Base-by-base conservation (phyloP, 352 stramenopile genomes). In the Pythium coloratum region DNA sequence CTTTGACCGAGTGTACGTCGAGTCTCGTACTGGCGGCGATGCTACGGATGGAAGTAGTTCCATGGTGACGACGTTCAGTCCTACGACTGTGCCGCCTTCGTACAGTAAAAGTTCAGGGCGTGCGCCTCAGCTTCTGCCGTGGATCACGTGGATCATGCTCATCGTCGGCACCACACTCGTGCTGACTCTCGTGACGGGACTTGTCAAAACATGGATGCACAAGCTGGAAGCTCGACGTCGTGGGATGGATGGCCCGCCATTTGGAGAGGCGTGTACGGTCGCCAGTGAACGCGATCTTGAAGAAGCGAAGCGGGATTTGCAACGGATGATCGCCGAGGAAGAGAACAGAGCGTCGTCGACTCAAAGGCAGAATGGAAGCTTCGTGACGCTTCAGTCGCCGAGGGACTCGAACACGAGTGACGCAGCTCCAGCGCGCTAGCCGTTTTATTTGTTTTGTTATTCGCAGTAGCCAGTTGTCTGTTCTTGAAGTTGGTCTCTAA, bases 281-380 rank as follows among this genome's bases (percentile, higher is more conserved):
- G 47, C 59, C 14, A 65, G 59, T 26, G 59, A 65, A 12, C 20
- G 36, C 2, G 59, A 65, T 18, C 32, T 65, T 2, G 59, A 65
- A 16, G 47, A 65, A 20, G 18, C 28, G 16, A 65, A 65, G 38
- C 46, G 18, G 3, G 59, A 65, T 12, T 26, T 65, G 49, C 59
- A 50, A 7, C 30, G 1, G 18, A 58, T 65, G 59, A 13, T 40
- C 3, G 46, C 32, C 9, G 46, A 36, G 24, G 59, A 65, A 47
- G 42, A 64, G 14, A 16, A 7, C 36, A 44, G 36, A 44, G 36
- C 36, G 7, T 12, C 12, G 36, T 44, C 40, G 40, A 49, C 40
- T 24, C 40, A 16, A 13, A 13, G 18, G 2, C 14, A 24, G 18
- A 24, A 49, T 5, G 40, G 18, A 3, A 49, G 40, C 40, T 49